Evolutionary conservation across 345 rosid species (phyloP).

Genomic region (Erodium maritimum): DNA sequence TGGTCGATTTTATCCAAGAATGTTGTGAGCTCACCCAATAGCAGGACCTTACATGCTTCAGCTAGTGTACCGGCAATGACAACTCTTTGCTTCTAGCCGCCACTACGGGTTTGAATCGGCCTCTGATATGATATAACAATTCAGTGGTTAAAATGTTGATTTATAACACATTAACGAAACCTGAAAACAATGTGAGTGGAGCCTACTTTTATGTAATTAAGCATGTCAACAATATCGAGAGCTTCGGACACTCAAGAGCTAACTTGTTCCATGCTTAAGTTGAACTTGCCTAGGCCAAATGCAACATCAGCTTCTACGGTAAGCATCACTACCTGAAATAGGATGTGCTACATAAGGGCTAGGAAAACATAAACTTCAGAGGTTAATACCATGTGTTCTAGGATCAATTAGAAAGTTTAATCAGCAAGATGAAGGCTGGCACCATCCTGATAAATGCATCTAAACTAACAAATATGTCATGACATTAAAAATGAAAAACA

Average conservation of each 20-base stretch:
- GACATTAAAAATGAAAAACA: no score
- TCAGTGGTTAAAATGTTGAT: no score
- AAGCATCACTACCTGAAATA: slow-evolving; percentile 83
- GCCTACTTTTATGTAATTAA: slow-evolving; percentile 44
- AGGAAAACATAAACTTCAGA: neutral
- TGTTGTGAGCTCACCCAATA: slow-evolving; percentile 89
- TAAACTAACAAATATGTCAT: no score
- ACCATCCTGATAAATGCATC: no score
- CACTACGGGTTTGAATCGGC: slow-evolving; percentile 90
- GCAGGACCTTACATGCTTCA: slow-evolving; percentile 76
- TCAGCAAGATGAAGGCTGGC: no score
- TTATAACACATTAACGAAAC: no score
- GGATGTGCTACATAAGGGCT: slow-evolving; percentile 3
- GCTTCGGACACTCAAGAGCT: slow-evolving; percentile 53
- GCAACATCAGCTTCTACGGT: slow-evolving; percentile 91
- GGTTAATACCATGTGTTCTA: neutral
- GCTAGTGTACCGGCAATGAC: slow-evolving; percentile 97
- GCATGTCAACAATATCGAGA: slow-evolving; percentile 72
- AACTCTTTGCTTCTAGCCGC: slow-evolving; percentile 93
- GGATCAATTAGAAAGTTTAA: no score
- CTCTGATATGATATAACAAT: slow-evolving; percentile 32
- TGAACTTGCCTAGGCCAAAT: slow-evolving; percentile 79
- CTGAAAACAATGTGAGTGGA: neutral
- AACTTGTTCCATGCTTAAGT: slow-evolving; percentile 42
- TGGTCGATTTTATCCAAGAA: slow-evolving; percentile 80